These are phyloP conservation scores for Chrysanthemum seticuspe DNA, from an alignment of 129 eudicot genomes.

Conservation along the genomic window DNA sequence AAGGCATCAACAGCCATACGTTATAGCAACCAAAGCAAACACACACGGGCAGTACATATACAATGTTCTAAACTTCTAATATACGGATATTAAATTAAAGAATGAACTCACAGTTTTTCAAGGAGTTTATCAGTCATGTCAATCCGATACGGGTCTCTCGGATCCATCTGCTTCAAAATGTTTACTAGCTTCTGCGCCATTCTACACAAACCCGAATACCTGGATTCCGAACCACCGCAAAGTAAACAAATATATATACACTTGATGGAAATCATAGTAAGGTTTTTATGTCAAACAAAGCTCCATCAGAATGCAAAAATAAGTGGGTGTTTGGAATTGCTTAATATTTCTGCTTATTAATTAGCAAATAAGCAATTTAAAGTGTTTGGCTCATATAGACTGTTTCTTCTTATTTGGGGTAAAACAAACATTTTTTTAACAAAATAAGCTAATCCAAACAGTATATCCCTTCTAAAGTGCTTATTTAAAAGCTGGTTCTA, in stretches of 20 bases:
- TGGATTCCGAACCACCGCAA: slow-evolving; percentile 12
- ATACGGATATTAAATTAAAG: no score
- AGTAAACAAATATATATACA: neutral
- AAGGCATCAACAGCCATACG: neutral
- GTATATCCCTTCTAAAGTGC: no score
- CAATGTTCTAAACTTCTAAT: neutral
- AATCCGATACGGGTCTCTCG: slow-evolving; percentile 77
- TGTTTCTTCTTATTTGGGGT: no score
- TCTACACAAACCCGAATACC: slow-evolving; percentile 82
- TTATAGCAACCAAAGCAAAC: neutral
- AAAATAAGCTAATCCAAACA: neutral
- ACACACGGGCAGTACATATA: neutral
- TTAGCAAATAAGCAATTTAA: no score
- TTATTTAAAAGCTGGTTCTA: no score
- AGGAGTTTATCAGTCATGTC: slow-evolving; percentile 81
- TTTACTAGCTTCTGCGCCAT: slow-evolving; percentile 82
- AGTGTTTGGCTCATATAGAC: no score
- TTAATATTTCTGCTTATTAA: no score
- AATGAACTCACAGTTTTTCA: slow-evolving; percentile 75
- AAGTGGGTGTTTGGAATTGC: neutral
- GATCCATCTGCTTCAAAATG: slow-evolving; percentile 90
- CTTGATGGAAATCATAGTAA: neutral
- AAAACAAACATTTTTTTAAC: no score
- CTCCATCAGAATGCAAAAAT: no score
- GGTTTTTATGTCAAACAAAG: no score